Evolutionary conservation across 2,329 filamentous ascomycete species (phyloP), one percentile per base, ranked within the genome.

Genomic region (Fusarium vanettenii): DNA sequence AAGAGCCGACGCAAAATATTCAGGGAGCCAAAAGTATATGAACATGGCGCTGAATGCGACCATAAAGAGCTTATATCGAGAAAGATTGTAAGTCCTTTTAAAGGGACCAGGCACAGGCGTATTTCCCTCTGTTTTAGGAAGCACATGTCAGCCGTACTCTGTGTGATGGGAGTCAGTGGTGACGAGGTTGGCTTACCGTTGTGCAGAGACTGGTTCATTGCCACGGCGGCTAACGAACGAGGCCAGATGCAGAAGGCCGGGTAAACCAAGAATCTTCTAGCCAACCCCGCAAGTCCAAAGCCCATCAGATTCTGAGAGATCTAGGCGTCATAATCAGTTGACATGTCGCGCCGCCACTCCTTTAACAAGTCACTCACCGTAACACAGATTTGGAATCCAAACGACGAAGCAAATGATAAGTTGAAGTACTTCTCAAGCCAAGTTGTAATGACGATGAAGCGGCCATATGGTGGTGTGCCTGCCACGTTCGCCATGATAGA

Each of bases 281-380:
- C 82, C 3, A 88, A 45, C 4, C 89, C 89, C 1, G 89, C 88
- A 27, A 90, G 81, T 1, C 89, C 89, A 67, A 89, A 89, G 22
- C 89, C 89, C 52, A 90, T 86, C 50, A 89, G 84, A 70, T 78
- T 78, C 57, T 73, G 78, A 0, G 76, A 66, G 1, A 78, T 3
- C 69, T 76, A 6, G 16, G 16, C 4, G 35, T 3, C 4, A 0
- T 0, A 0, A 0, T 76, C 8, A 76, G 56, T 18, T 2, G 4
- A 37, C 35, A 37, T 37, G 35, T 18, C 16, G 14, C 16, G 16
- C 8, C 35, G 18, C 35, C 35, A 18, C 35, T 37, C 35, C 35
- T 37, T 37, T 37, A 4, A 37, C 8, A 37, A 37, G 16, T 3
- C 13, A 9, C 31, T 22, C 14, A 73, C 74, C 2, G 75, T 52